phyloP scores from a whole-genome alignment of 2,329 filamentous ascomycete species.

The Aureobasidium melanogenum region DNA sequence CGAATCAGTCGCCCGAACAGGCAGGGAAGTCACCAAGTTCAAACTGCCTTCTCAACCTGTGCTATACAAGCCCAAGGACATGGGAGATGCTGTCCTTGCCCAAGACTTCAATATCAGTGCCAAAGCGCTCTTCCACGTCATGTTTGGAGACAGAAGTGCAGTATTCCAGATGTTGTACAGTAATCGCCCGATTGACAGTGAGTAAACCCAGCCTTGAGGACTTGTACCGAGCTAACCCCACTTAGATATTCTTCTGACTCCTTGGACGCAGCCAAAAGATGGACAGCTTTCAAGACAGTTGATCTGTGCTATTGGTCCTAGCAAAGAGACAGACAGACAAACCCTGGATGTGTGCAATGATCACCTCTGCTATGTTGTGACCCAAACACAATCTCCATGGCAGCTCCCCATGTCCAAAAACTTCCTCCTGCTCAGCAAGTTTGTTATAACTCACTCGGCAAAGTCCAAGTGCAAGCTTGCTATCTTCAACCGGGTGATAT shows the following conservation, averaged over 20 bases:
- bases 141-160: slow-evolving; percentile 93
- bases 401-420: slow-evolving; percentile 72
- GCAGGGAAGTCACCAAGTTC: slow-evolving; percentile 56
- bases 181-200: slow-evolving; percentile 62
- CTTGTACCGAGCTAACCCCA: background rate
- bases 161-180: slow-evolving; percentile 88
- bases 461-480: slow-evolving; percentile 90
- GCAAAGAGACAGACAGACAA: slow-evolving; percentile 65
- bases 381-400: slow-evolving; percentile 60
- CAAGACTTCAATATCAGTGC: slow-evolving; percentile 83
- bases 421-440: slow-evolving; percentile 78
- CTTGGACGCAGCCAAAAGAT: slow-evolving; percentile 67
- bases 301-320: slow-evolving; percentile 28
- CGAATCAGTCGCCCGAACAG: slow-evolving; percentile 31
- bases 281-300: slow-evolving; percentile 57
- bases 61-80: slow-evolving; percentile 72
- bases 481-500: slow-evolving; percentile 80
- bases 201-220: background rate
- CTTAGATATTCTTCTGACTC: slow-evolving; percentile 68
- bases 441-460: slow-evolving; percentile 86
- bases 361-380: slow-evolving; percentile 57
- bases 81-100: slow-evolving; percentile 66
- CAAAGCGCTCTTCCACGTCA: slow-evolving; percentile 89
- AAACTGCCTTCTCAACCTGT: slow-evolving; percentile 75
- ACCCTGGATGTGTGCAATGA: slow-evolving; percentile 61